phyloP scores from a whole-genome alignment of 2,329 filamentous ascomycete genomes.

The Microsporum audouinii region DNA sequence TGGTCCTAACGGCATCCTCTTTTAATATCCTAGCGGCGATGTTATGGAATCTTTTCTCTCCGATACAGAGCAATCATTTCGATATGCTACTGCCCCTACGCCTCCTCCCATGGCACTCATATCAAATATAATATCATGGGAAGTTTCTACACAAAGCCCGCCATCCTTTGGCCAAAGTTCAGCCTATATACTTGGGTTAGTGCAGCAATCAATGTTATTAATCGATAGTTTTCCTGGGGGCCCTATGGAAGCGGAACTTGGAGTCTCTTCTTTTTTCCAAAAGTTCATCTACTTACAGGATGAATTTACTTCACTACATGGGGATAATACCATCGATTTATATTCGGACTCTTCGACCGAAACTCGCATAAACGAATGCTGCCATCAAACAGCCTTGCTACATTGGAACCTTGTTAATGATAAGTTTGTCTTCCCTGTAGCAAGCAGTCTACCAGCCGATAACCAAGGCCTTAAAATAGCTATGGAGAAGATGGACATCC shows the following conservation, averaged over 20 bases:
- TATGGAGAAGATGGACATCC: conserved; percentile 3
- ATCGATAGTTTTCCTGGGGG: not conserved
- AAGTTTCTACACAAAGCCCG: not conserved
- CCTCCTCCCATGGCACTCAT: not conserved
- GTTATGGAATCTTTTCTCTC: not conserved
- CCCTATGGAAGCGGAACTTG: not conserved
- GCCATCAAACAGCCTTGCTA: conserved; percentile 3
- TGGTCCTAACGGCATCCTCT: not conserved
- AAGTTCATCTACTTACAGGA: not conserved
- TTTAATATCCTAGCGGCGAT: not conserved
- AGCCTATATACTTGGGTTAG: not conserved
- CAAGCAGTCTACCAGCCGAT: not conserved
- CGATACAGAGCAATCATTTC: not conserved
- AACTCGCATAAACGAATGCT: conserved; percentile 4
- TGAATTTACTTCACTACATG: not conserved
- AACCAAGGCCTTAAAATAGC: not conserved
- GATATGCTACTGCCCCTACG: not conserved
- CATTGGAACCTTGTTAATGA: conserved; percentile 2
- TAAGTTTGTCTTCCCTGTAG: not conserved
- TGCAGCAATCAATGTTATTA: not conserved
- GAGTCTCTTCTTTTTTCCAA: not conserved
- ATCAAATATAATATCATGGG: not conserved
- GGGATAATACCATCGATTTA: not conserved
- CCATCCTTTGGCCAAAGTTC: not conserved
- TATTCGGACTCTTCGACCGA: not conserved